Evolutionary conservation across 75 land plant species (phyloP), one percentile per base, ranked within the genome.

Genomic region (Selaginella moellendorffii): DNA sequence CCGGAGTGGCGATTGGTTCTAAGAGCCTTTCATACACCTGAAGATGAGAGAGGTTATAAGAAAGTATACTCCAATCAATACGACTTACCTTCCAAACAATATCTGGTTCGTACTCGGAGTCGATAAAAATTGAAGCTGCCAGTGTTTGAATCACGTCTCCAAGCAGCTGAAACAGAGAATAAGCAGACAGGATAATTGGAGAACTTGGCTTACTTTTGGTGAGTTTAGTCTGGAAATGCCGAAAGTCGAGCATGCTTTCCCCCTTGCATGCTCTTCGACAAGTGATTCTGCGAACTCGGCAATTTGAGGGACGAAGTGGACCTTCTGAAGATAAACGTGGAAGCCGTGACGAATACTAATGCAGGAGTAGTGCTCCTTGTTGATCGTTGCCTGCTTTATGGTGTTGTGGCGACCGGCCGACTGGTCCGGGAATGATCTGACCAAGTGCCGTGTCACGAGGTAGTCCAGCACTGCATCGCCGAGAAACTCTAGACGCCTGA

Each of bases 111-210:
- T 52, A 27, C 1, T 28, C 69, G 2, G 63, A 67, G 54, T 67
- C 69, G 14, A 67, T n/a, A 56, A 9, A 67, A 1, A 67, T 54
- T 12, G 69, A 53, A 54, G 69, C 69, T 19, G 69, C 62, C 27
- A 67, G n/a, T n/a, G 62, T 31, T 29, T 53, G 19, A 19, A 67
- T 20, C 12, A 54, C 23, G 28, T 67, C 69, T 26, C 61, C 63
- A 24, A 67, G n/a, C 2, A 54, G 54, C 69, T 67, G 20, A 63
- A 74, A 0, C 59, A 56, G 2, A 56, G 25, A 8, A 8, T 56
- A 56, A 19, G 8, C 24, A 56, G 2, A 46, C 61, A 12, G 68
- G 54, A 29, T 68, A 53, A 29, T 24, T 63, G 31, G 68, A 66
- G 18, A 74, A 51, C 8, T 69, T 27, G 25, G 24, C 61, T 2